Evolutionary conservation across 2,329 filamentous ascomycete genomes (phyloP), one percentile per base, ranked within the genome.

Genomic region (Exophiala sp.): DNA sequence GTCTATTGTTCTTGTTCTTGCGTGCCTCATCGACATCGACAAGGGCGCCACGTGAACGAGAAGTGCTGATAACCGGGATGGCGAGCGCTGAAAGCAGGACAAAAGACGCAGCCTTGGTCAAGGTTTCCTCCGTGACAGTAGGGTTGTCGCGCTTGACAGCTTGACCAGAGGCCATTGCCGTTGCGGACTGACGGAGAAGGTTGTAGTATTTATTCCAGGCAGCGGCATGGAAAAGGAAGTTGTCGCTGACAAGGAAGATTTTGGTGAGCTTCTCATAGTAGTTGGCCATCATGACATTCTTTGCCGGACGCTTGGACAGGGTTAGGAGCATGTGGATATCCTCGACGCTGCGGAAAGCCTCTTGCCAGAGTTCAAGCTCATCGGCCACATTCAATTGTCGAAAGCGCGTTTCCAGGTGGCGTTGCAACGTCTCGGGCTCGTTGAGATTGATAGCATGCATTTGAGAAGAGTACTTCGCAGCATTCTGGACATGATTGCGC

Each of bases 271-370:
- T 97, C 81, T 99, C 94, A 75, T 97, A 99, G 82, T 99, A 99
- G 79, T 97, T 99, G 76, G 94, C 94, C 94, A 99, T 99, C 94
- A 99, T 97, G 70, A 96, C 81, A 72, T 96, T 96, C 86, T 97
- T 97, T 50, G 94, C 87, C 36, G 91, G 91, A 52, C 94, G 89
- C 83, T 97, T 97, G 86, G 92, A 97, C 65, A 97, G 82, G 78
- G 87, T 97, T 64, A 99, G 85, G 51, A 99, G 84, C 47, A 91
- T 97, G 78, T 99, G 94, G 65, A 97, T 97, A 71, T 99, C 94
- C 77, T 99, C 94, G 46, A 99, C 92, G 69, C 91, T 96, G 72
- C 94, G 89, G 87, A 99, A 99, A 62, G 94, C 94, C 78, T 99
- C 94, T 76, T 99, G 94, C 94, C 94, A 99, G 41, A 99, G 78